Base-by-base conservation (phyloP, 2,329 filamentous ascomycete genomes). In the Paecilomyces variotii region DNA sequence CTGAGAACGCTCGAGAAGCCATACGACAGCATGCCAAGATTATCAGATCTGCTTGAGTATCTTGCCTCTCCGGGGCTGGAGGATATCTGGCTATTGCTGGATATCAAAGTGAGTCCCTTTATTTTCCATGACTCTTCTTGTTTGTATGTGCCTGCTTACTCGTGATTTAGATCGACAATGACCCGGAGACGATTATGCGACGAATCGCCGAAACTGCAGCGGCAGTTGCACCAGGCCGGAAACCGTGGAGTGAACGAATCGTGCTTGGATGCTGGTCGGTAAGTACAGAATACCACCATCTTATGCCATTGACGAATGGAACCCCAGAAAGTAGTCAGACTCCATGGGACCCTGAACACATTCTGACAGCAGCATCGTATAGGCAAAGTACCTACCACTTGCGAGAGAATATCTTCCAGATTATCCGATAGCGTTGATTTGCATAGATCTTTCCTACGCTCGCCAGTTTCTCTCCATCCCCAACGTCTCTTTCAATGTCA, bases 191-290 rank as follows among this genome's bases (percentile, higher is more conserved):
- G 50, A 80, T 97, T n/a, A 85, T 97, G 72, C 74, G 81, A 35
- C 78, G 85, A 53, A 86, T 93, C 32, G 84, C 84, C 9, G 75
- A 82, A 56, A 85, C 87, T 0, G 77, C 96, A 14, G 75, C 75
- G 55, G 73, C 82, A 30, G 79, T 86, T 30, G 68, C 72, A 59
- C 58, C 74, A 62, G 63, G 78, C 63, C 72, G 73, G 24, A 74
- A 74, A 35, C 82, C 84, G 3, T 97, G 93, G 92, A 78, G 82
- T 27, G 75, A 86, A 59, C 84, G 92, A 28, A 80, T 97, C 55
- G 78, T 95, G 0, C 78, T 96, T 0, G 93, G 92, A 52, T 88
- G 87, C 70, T 97, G 93, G 93, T 86, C 87, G 55, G 86, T 88
- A 61, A 58, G 70, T 28, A n/a, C 50, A 52, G 7, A 4, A 52